Evolutionary conservation across 2,329 filamentous ascomycete genomes (phyloP), one percentile per base, ranked within the genome.

Genomic region (Alternaria sp.): DNA sequence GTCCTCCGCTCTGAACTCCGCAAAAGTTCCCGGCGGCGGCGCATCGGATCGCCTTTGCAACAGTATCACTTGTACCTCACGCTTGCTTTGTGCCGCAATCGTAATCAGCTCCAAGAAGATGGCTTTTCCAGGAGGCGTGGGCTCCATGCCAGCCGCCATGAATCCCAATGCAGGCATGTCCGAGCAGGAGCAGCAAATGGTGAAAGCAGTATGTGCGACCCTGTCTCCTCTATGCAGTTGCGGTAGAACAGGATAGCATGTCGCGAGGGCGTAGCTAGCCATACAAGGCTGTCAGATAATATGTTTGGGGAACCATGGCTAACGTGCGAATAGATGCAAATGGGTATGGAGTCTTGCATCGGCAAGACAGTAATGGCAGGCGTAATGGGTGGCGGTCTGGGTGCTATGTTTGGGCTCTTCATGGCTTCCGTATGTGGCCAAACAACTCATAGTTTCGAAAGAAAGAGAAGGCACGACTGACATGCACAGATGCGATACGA

Each of bases 391-490:
- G 97, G 97, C 75, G 96, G 90, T 40, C 90, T 99, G 69, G 96
- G 96, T 67, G 96, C 93, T 74, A 85, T 96, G 46, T 99, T 99
- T 73, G 96, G 96, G 71, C 87, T 98, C 74, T 99, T 99, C 85
- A 99, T 98, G 95, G 93, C 94, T 63, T 96, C 92, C 76, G 93
- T 97, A 89, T 67, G 91, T 85, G 30, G 64, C 5, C 17, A 10
- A 55, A 43, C 40, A 11, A 44, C 52, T 57, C 40, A 28, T 19
- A 21, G 23, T 40, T 32, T 58, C 53, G 47, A 10, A 17, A 44
- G 40, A 17, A 30, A 46, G 13, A 28, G 40, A 44, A 28, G 10
- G 43, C 30, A 28, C 40, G 36, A 40, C 47, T 60, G 28, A 66
- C 17, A 57, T 28, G 11, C 10, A 54, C 67, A 97, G 93, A 99